Evolutionary conservation across 257 asterid genomes (phyloP).

Genomic region (Solanum pinnatisectum): DNA sequence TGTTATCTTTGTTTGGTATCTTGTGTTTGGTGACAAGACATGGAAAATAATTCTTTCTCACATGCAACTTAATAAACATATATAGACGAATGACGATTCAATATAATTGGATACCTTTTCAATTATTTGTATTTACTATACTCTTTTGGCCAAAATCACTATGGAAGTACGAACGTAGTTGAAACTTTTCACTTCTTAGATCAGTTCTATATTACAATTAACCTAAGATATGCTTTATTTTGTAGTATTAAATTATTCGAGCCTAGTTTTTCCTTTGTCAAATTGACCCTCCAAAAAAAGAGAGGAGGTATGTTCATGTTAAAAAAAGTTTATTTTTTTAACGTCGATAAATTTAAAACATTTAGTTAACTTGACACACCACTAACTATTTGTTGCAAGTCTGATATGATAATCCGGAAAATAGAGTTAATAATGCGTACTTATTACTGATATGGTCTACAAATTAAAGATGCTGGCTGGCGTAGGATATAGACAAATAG

Average conservation of each 20-base stretch:
- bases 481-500: neutral
- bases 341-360: neutral
- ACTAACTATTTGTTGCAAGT: neutral
- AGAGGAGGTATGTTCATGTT: neutral
- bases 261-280: neutral
- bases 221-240: neutral
- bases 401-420: neutral
- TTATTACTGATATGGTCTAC: neutral
- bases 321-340: neutral
- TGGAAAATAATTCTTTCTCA: neutral
- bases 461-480: neutral
- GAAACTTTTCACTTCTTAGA: neutral
- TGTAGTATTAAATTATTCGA: neutral
- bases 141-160: neutral
- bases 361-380: neutral
- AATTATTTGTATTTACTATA: neutral
- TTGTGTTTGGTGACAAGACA: neutral
- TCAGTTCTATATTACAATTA: neutral
- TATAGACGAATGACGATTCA: neutral
- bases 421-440: neutral
- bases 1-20: neutral
- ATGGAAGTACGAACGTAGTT: neutral
- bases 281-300: neutral
- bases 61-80: neutral
- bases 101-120: neutral